A percentile compares a stretch with the other conserved stretches of the same genome.
These are phyloP conservation scores for Cutaneotrichosporon dermatis DNA, from an alignment of 1,284 basidiomycete species.

Conservation along the genomic window DNA sequence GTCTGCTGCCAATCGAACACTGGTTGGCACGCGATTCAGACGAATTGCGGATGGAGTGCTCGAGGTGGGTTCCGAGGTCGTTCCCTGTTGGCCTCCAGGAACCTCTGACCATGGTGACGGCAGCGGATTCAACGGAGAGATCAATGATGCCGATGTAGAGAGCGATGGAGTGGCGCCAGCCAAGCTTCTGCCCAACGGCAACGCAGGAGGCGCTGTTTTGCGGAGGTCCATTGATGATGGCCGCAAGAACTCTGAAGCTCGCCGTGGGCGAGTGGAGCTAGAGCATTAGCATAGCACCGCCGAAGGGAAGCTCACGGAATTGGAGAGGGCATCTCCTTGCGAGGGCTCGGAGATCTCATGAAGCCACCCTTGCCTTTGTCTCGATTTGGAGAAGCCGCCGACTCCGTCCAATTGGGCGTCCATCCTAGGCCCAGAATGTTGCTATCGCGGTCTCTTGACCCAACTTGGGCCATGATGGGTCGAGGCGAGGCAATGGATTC, in stretches of 20 bases:
- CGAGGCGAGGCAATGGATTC: conserved; percentile 18
- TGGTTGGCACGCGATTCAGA: conserved; percentile 54
- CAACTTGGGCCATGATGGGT: conserved; percentile 12
- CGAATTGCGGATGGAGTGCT: conserved; percentile 48
- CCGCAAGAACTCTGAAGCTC: conserved; percentile 42
- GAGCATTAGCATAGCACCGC: not conserved
- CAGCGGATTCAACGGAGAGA: conserved; percentile 48
- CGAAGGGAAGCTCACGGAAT: conserved; percentile 17
- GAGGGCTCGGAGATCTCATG: conserved; percentile 31
- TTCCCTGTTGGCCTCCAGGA: conserved; percentile 18
- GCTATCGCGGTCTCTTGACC: conserved; percentile 22
- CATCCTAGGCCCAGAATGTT: conserved; percentile 40
- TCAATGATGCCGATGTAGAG: conserved; percentile 44
- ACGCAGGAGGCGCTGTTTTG: conserved; percentile 26
- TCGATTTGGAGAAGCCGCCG: conserved; percentile 19
- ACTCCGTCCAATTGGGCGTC: conserved; percentile 25
- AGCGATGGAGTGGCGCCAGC: conserved; percentile 22
- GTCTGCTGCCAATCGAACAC: conserved; percentile 53
- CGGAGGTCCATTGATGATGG: conserved; percentile 30
- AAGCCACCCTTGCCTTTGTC: conserved; percentile 25
- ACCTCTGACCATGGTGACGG: conserved; percentile 45
- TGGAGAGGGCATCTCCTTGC: conserved; percentile 13
- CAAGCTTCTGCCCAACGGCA: conserved; percentile 2
- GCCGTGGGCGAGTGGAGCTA: conserved; percentile 23
- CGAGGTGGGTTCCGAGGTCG: conserved; percentile 23